phyloP scores from a whole-genome alignment of 73 alveolate species.

The Symbiodinium natans region DNA sequence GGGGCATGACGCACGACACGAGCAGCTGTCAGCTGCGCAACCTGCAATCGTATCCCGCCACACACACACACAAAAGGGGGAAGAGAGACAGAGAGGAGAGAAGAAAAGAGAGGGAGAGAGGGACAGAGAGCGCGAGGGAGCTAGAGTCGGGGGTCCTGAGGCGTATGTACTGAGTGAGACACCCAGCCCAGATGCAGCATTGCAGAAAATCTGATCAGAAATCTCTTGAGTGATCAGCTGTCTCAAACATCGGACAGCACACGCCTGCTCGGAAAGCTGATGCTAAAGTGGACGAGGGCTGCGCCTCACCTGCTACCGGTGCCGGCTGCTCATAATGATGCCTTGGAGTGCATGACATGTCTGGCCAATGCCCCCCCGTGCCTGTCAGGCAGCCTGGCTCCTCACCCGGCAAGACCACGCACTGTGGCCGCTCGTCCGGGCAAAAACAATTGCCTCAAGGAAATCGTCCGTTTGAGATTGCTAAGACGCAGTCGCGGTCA shows the following conservation, averaged over 20 bases:
- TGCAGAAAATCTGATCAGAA: too few relatives aligned
- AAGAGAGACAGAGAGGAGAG: too few relatives aligned
- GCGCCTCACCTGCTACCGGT: background rate
- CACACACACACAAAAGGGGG: too few relatives aligned
- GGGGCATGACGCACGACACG: constrained; percentile 41
- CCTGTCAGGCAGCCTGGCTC: background rate
- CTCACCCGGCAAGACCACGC: background rate
- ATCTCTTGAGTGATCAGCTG: too few relatives aligned
- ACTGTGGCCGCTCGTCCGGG: constrained; percentile 9
- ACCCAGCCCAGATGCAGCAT: too few relatives aligned
- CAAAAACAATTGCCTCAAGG: constrained; percentile 11
- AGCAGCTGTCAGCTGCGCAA: constrained; percentile 42
- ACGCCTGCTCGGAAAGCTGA: background rate
- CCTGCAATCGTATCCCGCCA: background rate
- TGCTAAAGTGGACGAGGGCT: background rate
- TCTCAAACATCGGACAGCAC: too few relatives aligned
- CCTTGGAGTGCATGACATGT: background rate
- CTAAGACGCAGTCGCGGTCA: background rate
- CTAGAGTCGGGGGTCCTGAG: too few relatives aligned
- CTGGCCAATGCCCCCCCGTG: background rate
- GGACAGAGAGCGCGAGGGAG: too few relatives aligned
- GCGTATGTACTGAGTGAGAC: too few relatives aligned
- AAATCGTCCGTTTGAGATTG: background rate
- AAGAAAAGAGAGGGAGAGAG: too few relatives aligned
- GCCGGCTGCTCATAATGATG: background rate